Percentiles rank a stretch among this genome's conserved stretches.
phyloP scores from a whole-genome alignment of 805 yeast genomes.

The Tanozyma kutaoensis region DNA sequence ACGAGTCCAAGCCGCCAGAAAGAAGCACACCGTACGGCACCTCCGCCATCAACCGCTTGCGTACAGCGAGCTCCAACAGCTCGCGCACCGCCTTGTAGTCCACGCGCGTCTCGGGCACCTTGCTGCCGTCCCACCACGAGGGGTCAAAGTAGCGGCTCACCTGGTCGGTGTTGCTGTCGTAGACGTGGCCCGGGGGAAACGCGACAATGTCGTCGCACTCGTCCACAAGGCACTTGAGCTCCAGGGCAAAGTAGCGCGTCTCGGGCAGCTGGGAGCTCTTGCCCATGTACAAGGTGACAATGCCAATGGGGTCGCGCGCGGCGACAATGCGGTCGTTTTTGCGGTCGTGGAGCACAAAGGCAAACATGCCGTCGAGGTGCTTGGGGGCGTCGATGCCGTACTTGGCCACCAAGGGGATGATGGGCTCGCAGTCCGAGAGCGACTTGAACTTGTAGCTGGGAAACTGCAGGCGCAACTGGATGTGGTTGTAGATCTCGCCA shows the following conservation, averaged over 20 bases:
- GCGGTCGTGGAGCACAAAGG: conserved; percentile 83
- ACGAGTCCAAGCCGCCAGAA: conserved; percentile 96
- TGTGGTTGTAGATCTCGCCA: conserved; percentile 98
- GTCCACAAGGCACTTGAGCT: conserved; percentile 84
- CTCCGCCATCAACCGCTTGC: conserved; percentile 99
- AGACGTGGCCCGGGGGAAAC: conserved; percentile 98
- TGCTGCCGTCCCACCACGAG: conserved; percentile 80
- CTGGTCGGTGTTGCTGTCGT: conserved; percentile 82
- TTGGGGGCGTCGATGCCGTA: conserved; percentile 86
- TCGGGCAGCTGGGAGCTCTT: conserved; percentile 54
- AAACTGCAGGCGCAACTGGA: conserved; percentile 68
- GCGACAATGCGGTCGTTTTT: conserved; percentile 80
- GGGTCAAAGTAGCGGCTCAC: conserved; percentile 84
- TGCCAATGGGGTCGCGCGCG: conserved; percentile 97
- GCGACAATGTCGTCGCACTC: conserved; percentile 89
- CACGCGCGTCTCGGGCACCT: conserved; percentile 63
- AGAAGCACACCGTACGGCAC: conserved; percentile 97
- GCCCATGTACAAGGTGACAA: conserved; percentile 94
- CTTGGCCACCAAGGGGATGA: conserved; percentile 83
- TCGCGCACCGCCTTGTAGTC: conserved; percentile 65
- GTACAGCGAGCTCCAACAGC: conserved; percentile 82
- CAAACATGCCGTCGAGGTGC: conserved; percentile 95
- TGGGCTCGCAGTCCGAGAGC: conserved; percentile 92
- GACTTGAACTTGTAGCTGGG: conserved; percentile 69
- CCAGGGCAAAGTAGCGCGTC: conserved; percentile 84